These are phyloP conservation scores for Nemania diffusa DNA, from an alignment of 2,329 filamentous ascomycete species.

Conservation along the genomic window DNA sequence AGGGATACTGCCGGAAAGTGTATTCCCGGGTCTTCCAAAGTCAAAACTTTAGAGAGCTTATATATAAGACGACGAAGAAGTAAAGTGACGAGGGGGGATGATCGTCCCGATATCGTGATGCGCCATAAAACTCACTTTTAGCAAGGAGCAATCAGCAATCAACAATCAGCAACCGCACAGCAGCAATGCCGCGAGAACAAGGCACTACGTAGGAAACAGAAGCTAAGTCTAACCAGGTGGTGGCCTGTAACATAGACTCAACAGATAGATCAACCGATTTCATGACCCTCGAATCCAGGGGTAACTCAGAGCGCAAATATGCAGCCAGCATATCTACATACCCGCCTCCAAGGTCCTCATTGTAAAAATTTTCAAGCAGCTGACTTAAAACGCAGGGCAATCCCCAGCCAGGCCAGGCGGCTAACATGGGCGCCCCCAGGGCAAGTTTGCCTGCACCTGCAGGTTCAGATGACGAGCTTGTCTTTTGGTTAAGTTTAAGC, in stretches of 20 bases:
- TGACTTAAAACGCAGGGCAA: neutral
- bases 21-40: too few relatives aligned
- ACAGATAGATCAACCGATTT: neutral
- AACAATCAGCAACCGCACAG: too few relatives aligned
- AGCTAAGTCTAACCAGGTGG: neutral
- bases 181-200: too few relatives aligned
- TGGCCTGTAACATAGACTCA: neutral
- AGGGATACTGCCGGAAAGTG: too few relatives aligned
- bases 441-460: neutral
- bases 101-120: neutral
- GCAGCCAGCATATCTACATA: neutral
- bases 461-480: neutral
- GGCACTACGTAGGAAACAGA: neutral
- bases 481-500: neutral
- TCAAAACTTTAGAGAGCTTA: too few relatives aligned
- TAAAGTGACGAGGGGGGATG: neutral
- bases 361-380: neutral
- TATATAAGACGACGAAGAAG: too few relatives aligned
- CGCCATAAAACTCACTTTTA: neutral
- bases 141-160: too few relatives aligned
- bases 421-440: neutral
- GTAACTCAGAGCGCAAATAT: neutral
- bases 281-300: neutral
- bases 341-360: neutral
- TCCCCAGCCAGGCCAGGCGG: neutral